Base-by-base conservation (phyloP, 2,329 filamentous ascomycete species). In the Hysterium pulicare region DNA sequence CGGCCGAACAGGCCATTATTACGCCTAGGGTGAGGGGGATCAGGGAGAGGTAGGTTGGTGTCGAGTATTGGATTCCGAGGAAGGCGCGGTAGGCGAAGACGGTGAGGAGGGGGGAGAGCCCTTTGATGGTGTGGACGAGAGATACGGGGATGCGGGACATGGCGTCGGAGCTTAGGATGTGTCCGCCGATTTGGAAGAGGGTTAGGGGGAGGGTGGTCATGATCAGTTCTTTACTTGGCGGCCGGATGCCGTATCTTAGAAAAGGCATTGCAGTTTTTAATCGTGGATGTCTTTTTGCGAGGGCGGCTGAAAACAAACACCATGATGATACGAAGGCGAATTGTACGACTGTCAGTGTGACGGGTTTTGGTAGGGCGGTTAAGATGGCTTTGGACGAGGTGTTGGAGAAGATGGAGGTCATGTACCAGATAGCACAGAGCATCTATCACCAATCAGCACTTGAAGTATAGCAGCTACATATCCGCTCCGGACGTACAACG, bases 311-410 rank as follows among this genome's bases (percentile, higher is more conserved):
- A 39, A 90, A 66, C 20, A 97, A 64, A 68, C 93, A 98, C 75
- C 90, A 93, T 42, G 83, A 81, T 9, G 88, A 88, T 31, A 98
- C 91, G 58, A 96, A 90, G 44, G 82, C 86, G 70, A 98, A 98
- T 74, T 98, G 93, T 39, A 95, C 77, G 44, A 95, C 77, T 1
- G 91, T 97, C 57, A 97, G 78, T 16, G 91, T 96, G 23, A 93
- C 86, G 1, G 91, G 91, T 68, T 89, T 93, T 45, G 87, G 83
- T 53, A 96, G 88, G 33, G 88, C 87, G 54, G 89, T 96, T 48
- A 97, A 76, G 60, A 98, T 98, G 15, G 91, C 87, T 71, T 98
- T 98, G 40, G 93, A 96, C 19, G 93, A 97, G 2, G 93, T 96
- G 66, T 97, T 98, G 48, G 93, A 96, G 55, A 97, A 74, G 49